A percentile compares a stretch with the other conserved stretches of the same genome.
These are phyloP conservation scores for Bolboschoenus planiculmis DNA, from an alignment of 176 grass and related monocot genomes.

Conservation along the genomic window DNA sequence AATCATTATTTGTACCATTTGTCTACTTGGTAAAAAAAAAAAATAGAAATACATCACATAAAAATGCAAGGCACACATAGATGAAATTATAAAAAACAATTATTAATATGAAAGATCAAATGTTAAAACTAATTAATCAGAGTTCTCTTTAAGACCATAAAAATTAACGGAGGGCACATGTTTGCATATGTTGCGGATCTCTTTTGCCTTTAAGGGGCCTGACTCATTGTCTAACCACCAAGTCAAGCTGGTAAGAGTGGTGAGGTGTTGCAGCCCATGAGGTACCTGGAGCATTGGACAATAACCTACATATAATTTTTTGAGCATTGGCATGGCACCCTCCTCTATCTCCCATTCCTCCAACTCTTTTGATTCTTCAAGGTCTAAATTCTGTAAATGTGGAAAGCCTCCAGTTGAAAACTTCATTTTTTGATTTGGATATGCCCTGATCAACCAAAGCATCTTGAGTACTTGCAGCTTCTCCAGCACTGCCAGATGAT, in stretches of 20 bases:
- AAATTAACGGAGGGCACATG: not conserved
- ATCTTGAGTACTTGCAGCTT: not conserved
- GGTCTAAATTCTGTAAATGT: not conserved
- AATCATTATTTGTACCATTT: no score
- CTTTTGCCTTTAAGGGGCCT: not conserved
- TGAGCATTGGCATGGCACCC: not conserved
- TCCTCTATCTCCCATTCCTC: not conserved
- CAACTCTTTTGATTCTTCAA: not conserved
- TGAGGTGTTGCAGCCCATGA: not conserved
- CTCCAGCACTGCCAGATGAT: not conserved
- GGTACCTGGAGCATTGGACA: not conserved
- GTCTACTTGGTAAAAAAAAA: not conserved
- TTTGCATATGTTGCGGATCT: not conserved
- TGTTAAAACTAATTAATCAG: not conserved
- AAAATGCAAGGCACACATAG: not conserved
- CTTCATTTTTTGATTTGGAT: not conserved
- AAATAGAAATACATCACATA: no score
- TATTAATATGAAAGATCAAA: not conserved
- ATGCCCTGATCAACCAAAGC: not conserved
- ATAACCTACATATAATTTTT: not conserved
- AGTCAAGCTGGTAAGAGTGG: not conserved
- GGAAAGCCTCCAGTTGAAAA: not conserved
- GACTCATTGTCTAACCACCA: not conserved
- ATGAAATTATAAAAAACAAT: not conserved
- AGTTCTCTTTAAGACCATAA: not conserved